phyloP scores from a whole-genome alignment of 192 early-diverging fungal species.

The Rhizophlyctis rosea region DNA sequence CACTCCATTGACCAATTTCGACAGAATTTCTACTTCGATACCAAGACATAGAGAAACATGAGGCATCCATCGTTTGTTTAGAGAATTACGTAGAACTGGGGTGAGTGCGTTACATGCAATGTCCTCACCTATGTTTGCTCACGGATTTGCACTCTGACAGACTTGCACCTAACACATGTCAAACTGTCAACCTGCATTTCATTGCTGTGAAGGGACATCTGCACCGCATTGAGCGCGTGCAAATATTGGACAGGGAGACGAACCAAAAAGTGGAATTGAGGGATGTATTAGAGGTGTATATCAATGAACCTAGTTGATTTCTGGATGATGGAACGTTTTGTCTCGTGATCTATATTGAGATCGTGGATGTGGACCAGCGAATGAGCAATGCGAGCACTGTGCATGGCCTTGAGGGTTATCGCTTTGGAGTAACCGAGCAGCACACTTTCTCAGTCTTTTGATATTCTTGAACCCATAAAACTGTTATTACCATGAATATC shows the following conservation, averaged over 20 bases:
- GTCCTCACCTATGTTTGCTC: slow-evolving; percentile 1
- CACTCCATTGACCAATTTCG: too few species aligned
- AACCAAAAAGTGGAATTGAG: slow-evolving; percentile 17
- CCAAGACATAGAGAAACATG: slow-evolving; percentile 17
- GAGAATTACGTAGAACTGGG: slow-evolving; percentile 36
- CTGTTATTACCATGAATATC: too few species aligned
- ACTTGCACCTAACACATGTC: slow-evolving; percentile 28
- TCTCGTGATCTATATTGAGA: too few species aligned
- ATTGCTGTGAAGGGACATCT: slow-evolving; percentile 38
- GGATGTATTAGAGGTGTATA: slow-evolving; percentile 24
- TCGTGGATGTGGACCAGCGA: too few species aligned
- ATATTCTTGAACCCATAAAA: too few species aligned
- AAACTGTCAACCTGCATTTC: slow-evolving; percentile 44
- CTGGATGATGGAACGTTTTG: too few species aligned
- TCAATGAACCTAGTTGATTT: slow-evolving; percentile 6
- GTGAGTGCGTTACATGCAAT: slow-evolving; percentile 13
- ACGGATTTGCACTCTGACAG: neutral
- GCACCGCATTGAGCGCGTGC: slow-evolving; percentile 32
- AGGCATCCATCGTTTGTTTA: slow-evolving; percentile 36
- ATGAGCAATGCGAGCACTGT: too few species aligned
- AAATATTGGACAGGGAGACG: slow-evolving; percentile 22
- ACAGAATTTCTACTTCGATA: slow-evolving; percentile 18
- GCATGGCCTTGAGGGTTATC: too few species aligned
- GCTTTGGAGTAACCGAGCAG: too few species aligned
- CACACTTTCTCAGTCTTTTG: too few species aligned